Percentiles rank a stretch among this genome's conserved stretches.
Conservation (phyloP, 139 green algal species). For the Volvox reticuliferus region DNA sequence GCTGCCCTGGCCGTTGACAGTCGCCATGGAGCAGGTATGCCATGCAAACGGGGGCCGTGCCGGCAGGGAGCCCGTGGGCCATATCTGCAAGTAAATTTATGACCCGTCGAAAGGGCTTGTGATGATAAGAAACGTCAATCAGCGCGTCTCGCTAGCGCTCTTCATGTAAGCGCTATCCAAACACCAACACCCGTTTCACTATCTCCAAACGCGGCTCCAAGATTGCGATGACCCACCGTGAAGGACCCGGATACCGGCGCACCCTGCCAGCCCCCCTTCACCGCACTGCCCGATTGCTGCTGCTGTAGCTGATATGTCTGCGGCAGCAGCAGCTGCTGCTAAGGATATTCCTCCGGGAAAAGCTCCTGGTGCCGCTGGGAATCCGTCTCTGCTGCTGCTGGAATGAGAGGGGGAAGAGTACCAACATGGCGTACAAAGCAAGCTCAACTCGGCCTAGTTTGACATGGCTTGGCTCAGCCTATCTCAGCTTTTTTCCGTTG, state of each 20-base stretch:
- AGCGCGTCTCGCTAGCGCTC: no score
- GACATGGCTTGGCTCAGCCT: no score
- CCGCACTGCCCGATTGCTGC: not conserved
- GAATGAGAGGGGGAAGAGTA: not conserved
- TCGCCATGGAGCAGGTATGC: not conserved
- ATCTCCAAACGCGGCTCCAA: no score
- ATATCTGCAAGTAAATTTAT: not conserved
- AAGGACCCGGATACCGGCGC: not conserved
- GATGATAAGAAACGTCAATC: no score
- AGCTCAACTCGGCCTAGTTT: no score
- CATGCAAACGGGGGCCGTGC: slow-evolving; percentile 2
- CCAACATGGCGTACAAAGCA: no score
- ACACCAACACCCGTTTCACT: no score
- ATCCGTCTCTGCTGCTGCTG: slow-evolving; percentile 48
- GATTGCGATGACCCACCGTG: not conserved
- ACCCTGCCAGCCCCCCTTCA: not conserved
- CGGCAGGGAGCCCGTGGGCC: not conserved
- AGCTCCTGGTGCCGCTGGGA: slow-evolving; percentile 54
- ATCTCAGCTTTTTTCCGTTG: no score
- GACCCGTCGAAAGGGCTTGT: no score
- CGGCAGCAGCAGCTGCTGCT: slow-evolving; percentile 27
- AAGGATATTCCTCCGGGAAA: slow-evolving; percentile 59
- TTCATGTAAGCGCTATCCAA: no score
- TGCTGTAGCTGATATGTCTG: slow-evolving; percentile 17
- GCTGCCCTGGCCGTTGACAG: not conserved